A percentile compares a stretch with the other conserved stretches of the same genome.
phyloP scores from a whole-genome alignment of 129 eudicot species.

The Apium graveolens region DNA sequence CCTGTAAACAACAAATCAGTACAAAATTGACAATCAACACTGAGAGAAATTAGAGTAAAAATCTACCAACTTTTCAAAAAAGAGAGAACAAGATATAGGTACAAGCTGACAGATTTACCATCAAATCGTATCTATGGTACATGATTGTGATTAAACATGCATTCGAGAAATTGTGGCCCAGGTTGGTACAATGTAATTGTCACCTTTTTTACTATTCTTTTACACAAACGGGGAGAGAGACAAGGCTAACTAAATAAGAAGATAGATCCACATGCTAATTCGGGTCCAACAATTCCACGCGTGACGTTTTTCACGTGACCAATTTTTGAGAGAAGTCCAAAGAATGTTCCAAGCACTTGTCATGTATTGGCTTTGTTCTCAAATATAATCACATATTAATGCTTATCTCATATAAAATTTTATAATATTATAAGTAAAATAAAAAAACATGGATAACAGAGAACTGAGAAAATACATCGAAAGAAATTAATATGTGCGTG shows the following conservation, averaged over 20 bases:
- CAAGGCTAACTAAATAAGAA: neutral
- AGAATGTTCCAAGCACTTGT: too few relatives aligned
- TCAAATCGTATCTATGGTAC: neutral
- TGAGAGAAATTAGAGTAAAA: too few relatives aligned
- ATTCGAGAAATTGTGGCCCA: neutral
- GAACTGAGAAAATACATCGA: too few relatives aligned
- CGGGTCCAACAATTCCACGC: neutral
- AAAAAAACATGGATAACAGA: too few relatives aligned
- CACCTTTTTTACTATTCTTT: neutral
- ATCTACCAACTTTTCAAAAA: neutral
- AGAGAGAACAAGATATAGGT: neutral
- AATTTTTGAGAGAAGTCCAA: too few relatives aligned
- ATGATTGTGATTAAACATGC: neutral
- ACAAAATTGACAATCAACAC: neutral
- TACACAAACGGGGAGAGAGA: neutral
- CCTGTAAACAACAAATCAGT: neutral
- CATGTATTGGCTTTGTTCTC: too few relatives aligned
- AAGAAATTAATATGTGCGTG: too few relatives aligned
- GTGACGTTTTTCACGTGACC: neutral
- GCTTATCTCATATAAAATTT: too few relatives aligned
- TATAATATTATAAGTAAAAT: too few relatives aligned
- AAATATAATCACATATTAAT: too few relatives aligned
- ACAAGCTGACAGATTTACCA: neutral
- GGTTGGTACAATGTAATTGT: neutral
- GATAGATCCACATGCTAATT: neutral